Conservation (phyloP, 495 filamentous ascomycete species). For the Xylaria intraflava region DNA sequence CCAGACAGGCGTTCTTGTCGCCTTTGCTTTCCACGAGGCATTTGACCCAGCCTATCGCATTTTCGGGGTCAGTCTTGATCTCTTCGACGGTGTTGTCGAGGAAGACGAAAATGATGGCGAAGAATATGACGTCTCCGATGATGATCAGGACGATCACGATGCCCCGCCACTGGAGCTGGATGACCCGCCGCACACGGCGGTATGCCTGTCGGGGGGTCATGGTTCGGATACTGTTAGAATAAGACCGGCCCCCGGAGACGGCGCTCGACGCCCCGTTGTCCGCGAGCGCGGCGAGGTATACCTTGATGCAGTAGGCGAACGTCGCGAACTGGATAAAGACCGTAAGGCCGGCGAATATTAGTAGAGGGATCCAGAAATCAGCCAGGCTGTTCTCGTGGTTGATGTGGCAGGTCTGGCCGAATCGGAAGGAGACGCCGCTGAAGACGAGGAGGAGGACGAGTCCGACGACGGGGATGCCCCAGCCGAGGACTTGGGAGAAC, state of each 20-base stretch:
- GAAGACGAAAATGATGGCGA: slow-evolving; percentile 82
- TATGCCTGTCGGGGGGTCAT: slow-evolving; percentile 85
- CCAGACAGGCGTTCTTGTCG: slow-evolving; percentile 59
- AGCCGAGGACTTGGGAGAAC: slow-evolving; percentile 70
- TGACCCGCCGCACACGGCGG: slow-evolving; percentile 71
- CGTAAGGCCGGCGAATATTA: slow-evolving; percentile 69
- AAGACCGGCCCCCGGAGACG: slow-evolving; percentile 69
- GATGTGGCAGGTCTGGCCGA: slow-evolving; percentile 87
- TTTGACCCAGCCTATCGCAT: slow-evolving; percentile 56
- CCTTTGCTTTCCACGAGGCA: slow-evolving; percentile 58
- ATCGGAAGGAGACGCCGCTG: slow-evolving; percentile 90
- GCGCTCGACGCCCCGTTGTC: slow-evolving; percentile 62
- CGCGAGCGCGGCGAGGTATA: slow-evolving; percentile 81
- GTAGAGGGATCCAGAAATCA: slow-evolving; percentile 86
- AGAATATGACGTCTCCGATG: slow-evolving; percentile 82
- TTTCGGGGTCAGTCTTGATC: slow-evolving; percentile 45
- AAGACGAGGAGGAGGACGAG: slow-evolving; percentile 67
- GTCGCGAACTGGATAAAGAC: slow-evolving; percentile 77
- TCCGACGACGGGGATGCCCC: slow-evolving; percentile 71
- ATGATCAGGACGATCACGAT: slow-evolving; percentile 83
- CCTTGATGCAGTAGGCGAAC: slow-evolving; percentile 88
- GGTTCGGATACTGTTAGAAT: slow-evolving; percentile 71
- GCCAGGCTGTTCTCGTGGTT: slow-evolving; percentile 72
- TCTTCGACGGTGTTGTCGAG: slow-evolving; percentile 62
- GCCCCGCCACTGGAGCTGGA: slow-evolving; percentile 92